Evolutionary conservation across 2,329 filamentous ascomycete genomes (phyloP).

Genomic region (Alternaria triticina): DNA sequence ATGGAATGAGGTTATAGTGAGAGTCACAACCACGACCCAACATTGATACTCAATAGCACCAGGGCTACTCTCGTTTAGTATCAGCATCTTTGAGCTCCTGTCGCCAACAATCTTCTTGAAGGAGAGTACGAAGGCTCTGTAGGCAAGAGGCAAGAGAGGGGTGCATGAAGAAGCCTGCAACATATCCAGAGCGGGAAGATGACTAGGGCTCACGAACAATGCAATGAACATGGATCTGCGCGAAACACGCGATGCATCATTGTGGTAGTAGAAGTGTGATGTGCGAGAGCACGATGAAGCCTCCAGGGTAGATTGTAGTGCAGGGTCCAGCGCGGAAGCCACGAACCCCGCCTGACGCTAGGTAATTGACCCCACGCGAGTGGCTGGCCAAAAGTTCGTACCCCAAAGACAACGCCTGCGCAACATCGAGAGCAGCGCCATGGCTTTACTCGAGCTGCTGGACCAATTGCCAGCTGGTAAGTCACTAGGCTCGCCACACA

Average conservation of each 20-base stretch:
- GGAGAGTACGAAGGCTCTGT: neutral
- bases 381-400: conserved; percentile 23
- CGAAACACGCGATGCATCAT: neutral
- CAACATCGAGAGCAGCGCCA: conserved; percentile 10
- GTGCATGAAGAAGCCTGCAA: neutral
- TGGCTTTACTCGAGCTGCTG: conserved; percentile 18
- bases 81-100: fast-evolving
- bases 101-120: neutral
- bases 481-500: neutral
- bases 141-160: neutral
- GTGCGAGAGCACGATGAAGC: neutral
- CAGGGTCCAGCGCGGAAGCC: neutral
- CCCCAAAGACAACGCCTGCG: conserved; percentile 2
- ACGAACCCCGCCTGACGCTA: conserved; percentile 13
- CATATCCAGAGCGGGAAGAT: neutral
- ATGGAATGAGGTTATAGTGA: fast-evolving
- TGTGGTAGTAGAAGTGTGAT: neutral
- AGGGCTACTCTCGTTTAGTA: neutral
- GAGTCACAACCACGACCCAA: neutral
- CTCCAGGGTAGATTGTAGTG: neutral
- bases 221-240: neutral
- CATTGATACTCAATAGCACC: neutral
- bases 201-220: neutral
- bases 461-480: conserved; percentile 27
- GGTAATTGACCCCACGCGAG: conserved; percentile 25